Evolutionary conservation across 1,284 basidiomycete genomes (phyloP).

Genomic region (Marasmius tenuissimus): DNA sequence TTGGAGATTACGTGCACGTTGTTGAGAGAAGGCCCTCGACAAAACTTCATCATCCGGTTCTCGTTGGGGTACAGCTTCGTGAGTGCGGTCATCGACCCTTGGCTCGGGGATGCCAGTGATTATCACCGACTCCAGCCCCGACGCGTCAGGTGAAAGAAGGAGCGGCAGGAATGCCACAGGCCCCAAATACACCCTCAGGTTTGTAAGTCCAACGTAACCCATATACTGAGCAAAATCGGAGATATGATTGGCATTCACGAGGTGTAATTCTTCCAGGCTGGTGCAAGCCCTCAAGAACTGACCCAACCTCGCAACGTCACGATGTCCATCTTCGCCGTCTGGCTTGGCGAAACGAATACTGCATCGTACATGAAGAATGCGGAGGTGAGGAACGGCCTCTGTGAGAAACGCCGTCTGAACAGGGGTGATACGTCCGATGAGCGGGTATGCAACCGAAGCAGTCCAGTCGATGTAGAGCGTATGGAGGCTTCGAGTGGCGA

Average conservation of each 20-base stretch:
- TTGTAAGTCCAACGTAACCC: background rate
- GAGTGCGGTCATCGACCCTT: background rate
- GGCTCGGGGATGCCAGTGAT: background rate
- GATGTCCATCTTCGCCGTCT: background rate
- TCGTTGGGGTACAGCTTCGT: no score
- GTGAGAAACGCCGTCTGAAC: background rate
- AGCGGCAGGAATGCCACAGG: background rate
- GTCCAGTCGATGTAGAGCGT: background rate
- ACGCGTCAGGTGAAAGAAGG: background rate
- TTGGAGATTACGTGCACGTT: background rate
- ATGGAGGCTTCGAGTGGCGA: background rate
- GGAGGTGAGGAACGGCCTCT: background rate
- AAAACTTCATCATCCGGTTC: no score
- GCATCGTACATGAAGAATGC: background rate
- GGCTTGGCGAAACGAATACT: background rate
- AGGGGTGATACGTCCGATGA: background rate
- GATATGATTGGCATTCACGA: background rate
- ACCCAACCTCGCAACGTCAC: background rate
- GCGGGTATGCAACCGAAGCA: background rate
- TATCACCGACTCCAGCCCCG: no score
- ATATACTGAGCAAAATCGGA: background rate
- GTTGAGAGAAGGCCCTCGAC: no score
- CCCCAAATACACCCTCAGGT: background rate
- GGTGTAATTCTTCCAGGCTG: background rate
- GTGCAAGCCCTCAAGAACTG: background rate